Evolutionary conservation across 2,329 filamentous ascomycete species (phyloP), one percentile per base, ranked within the genome.

Genomic region (Neoscytalidium dimidiatum): DNA sequence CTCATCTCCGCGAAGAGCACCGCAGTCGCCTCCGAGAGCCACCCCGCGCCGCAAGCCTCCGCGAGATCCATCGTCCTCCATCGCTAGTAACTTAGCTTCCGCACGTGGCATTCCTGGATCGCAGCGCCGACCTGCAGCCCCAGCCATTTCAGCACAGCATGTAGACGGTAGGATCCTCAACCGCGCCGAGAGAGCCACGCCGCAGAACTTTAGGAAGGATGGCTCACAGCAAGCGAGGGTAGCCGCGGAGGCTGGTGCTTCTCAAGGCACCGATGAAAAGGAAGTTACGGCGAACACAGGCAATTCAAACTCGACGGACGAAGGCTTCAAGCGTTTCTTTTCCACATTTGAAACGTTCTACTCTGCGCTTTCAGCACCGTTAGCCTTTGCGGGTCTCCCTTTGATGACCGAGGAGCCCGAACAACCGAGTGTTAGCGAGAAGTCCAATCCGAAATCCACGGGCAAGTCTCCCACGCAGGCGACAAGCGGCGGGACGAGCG

Each of bases 341-440:
- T 94, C 86, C 66, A 93, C 92, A 1, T 97, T 97, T 72, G 93
- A 94, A 64, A 92, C 86, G 62, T 86, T 97, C 53, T 92, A 98
- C 73, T 95, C 92, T 67, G 91, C 90, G 70, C 86, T 98, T 13
- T 96, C 94, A 0, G 93, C 94, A 0, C 94, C 94, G 1, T 82
- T 99, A 31, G 94, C 94, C 3, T 99, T 97, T 79, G 92, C 95
- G 4, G 94, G 94, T 0, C 85, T 99, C 8, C 95, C 95, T 0
- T 83, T 99, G 3, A 58, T 73, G 3, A 66, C 73, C 0, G 67
- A 73, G 0, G 69, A 73, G 0, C 60, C 70, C 1, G 68, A 71
- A 14, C 62, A 69, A 33, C 14, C 26, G n/a, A 41, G 38, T 23
- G 38, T 31, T 14, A 31, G n/a, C 11, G 56, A 60, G 28, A 71